Conservation (phyloP, 1,139 yeast genomes). For the Candida buenavistaensis region DNA sequence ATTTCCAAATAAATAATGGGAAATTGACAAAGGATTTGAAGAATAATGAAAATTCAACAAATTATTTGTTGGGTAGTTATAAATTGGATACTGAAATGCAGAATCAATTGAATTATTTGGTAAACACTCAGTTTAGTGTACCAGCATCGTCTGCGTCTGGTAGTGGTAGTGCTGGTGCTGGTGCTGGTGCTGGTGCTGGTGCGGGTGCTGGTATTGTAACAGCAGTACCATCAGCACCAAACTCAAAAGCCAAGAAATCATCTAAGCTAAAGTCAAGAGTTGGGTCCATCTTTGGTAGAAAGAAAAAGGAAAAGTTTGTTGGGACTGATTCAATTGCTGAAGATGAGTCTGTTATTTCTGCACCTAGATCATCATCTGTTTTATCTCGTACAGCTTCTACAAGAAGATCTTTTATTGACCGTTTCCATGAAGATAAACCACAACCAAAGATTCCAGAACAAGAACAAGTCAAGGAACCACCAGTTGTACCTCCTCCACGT, state of each 20-base stretch:
- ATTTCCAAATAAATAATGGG: slow-evolving; percentile 62
- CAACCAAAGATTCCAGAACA: slow-evolving; percentile 9
- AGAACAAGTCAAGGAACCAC: neutral
- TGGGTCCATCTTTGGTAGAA: slow-evolving; percentile 81
- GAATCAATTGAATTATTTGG: slow-evolving; percentile 35
- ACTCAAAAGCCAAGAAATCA: too few relatives aligned
- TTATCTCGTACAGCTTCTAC: slow-evolving; percentile 12
- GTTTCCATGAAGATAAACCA: neutral
- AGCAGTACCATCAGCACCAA: too few relatives aligned
- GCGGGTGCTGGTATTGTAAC: too few relatives aligned
- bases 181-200: too few relatives aligned
- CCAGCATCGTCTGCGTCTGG: neutral
- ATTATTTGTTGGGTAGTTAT: slow-evolving; percentile 54
- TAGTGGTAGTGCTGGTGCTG: too few relatives aligned
- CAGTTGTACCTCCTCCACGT: slow-evolving; percentile 3
- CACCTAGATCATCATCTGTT: slow-evolving; percentile 14
- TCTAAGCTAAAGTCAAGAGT: slow-evolving; percentile 69
- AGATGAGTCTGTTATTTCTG: slow-evolving; percentile 28
- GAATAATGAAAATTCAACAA: slow-evolving; percentile 65
- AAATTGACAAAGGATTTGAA: slow-evolving; percentile 45
- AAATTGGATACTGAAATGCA: slow-evolving; percentile 42
- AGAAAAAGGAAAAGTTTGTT: slow-evolving; percentile 35
- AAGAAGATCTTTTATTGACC: slow-evolving; percentile 10
- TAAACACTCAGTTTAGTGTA: slow-evolving; percentile 25
- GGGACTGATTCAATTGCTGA: slow-evolving; percentile 31